A percentile compares a stretch with the other conserved stretches of the same genome.
These are phyloP conservation scores for Rhizopus stolonifer DNA, from an alignment of 371 early-diverging fungal genomes.

Conservation along the genomic window DNA sequence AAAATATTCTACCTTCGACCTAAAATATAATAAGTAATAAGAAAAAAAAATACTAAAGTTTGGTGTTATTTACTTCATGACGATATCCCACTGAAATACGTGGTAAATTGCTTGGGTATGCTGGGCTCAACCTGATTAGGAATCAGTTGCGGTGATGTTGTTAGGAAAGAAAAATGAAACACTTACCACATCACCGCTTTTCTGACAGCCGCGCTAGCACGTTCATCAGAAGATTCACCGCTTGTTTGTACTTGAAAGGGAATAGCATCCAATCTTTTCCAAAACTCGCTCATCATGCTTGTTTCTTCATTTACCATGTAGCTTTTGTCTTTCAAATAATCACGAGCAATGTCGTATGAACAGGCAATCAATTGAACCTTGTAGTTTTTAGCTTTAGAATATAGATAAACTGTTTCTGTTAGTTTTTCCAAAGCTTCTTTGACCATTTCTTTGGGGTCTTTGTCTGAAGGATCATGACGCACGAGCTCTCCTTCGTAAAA, in stretches of 20 bases:
- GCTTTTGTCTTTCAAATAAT: slow-evolving; percentile 29
- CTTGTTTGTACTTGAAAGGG: slow-evolving; percentile 65
- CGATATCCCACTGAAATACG: slow-evolving; percentile 66
- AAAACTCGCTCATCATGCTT: slow-evolving; percentile 58
- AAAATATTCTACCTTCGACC: slow-evolving; percentile 48
- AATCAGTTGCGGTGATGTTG: too few relatives aligned
- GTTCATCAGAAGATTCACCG: slow-evolving; percentile 64
- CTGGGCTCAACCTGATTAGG: slow-evolving; percentile 69
- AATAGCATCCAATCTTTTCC: slow-evolving; percentile 75
- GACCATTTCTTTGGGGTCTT: slow-evolving; percentile 20
- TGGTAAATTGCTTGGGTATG: slow-evolving; percentile 71
- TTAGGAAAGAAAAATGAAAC: too few relatives aligned
- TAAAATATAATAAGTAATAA: too few relatives aligned
- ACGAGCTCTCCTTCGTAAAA: slow-evolving; percentile 41
- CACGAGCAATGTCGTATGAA: slow-evolving; percentile 25
- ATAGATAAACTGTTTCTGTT: slow-evolving; percentile 41
- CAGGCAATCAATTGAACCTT: slow-evolving; percentile 56
- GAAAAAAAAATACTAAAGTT: slow-evolving; percentile 3
- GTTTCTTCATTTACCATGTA: slow-evolving; percentile 13
- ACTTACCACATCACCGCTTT: slow-evolving; percentile 69
- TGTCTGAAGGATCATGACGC: slow-evolving; percentile 7
- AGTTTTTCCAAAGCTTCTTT: slow-evolving; percentile 33
- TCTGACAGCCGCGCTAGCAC: slow-evolving; percentile 74
- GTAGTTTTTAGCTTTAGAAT: slow-evolving; percentile 48
- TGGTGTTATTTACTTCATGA: slow-evolving; percentile 71